Evolutionary conservation across 805 yeast species (phyloP).

Genomic region (Sugiyamaella lignohabitans): DNA sequence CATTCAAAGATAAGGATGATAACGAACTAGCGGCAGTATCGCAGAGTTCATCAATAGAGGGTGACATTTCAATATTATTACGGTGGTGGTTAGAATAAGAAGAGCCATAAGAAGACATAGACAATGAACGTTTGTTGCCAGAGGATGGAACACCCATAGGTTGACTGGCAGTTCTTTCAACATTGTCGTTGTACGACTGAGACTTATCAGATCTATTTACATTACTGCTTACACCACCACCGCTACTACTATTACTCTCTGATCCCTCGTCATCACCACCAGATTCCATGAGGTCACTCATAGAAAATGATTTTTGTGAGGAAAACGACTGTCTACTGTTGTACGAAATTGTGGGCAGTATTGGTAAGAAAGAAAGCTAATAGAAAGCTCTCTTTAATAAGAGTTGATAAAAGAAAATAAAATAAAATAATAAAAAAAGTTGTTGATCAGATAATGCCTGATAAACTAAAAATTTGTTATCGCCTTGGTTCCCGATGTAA

Average conservation of each 20-base stretch:
- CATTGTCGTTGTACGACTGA: not conserved
- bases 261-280: constrained; percentile 11
- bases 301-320: constrained; percentile 4
- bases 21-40: constrained; percentile 9
- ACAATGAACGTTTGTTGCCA: not conserved
- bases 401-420: not conserved
- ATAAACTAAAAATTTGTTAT: too few relatives aligned
- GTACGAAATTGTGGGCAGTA: constrained; percentile 11
- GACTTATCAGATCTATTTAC: not conserved
- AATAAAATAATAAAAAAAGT: not conserved
- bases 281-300: constrained; percentile 9
- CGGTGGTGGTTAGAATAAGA: not conserved
- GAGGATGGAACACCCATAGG: not conserved
- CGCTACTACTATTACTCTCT: constrained; percentile 11
- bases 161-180: not conserved
- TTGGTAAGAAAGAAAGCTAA: not conserved
- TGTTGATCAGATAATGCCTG: too few relatives aligned
- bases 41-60: constrained; percentile 1
- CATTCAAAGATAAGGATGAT: not conserved
- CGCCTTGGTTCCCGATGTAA: too few relatives aligned
- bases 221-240: constrained; percentile 13
- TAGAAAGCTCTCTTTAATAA: not conserved
- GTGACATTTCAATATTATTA: not conserved
- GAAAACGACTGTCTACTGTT: constrained; percentile 1
- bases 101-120: not conserved